These are phyloP conservation scores for Alloteropsis semialata DNA, from an alignment of 176 grass and related monocot species.

Conservation along the genomic window DNA sequence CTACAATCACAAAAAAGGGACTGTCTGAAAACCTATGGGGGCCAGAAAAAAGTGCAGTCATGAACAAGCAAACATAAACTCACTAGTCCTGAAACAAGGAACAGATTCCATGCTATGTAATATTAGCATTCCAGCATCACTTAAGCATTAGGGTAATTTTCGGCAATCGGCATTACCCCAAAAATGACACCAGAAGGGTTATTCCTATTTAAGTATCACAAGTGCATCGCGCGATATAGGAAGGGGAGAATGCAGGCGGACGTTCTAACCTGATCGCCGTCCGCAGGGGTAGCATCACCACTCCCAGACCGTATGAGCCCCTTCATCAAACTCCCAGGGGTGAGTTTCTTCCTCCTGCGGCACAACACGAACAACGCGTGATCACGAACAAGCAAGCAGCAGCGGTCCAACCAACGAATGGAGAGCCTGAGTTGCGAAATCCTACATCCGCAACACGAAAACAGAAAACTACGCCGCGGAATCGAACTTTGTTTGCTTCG, in stretches of 20 bases:
- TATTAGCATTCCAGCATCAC: neutral
- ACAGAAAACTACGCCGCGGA: no score
- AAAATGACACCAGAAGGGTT: neutral
- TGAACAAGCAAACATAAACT: slow-evolving; percentile 8
- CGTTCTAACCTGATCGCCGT: slow-evolving; percentile 73
- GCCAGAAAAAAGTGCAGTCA: neutral
- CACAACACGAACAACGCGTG: neutral
- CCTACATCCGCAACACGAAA: no score
- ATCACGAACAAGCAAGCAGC: neutral
- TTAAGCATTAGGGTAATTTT: neutral
- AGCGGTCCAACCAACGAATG: neutral
- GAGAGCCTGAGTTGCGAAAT: neutral
- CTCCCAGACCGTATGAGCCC: slow-evolving; percentile 65
- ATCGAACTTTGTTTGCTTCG: neutral
- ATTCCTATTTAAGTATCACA: neutral
- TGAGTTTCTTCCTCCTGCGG: slow-evolving; percentile 82
- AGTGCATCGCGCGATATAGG: no score
- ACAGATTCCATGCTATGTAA: neutral
- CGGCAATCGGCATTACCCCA: neutral
- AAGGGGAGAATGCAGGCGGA: neutral
- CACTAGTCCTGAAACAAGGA: neutral
- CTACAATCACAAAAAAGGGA: neutral
- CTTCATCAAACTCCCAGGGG: slow-evolving; percentile 93
- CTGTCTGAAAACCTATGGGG: neutral
- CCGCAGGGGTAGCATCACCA: slow-evolving; percentile 51